These are phyloP conservation scores for Bipolaris cookei DNA, from an alignment of 2,329 filamentous ascomycete genomes.

Conservation along the genomic window DNA sequence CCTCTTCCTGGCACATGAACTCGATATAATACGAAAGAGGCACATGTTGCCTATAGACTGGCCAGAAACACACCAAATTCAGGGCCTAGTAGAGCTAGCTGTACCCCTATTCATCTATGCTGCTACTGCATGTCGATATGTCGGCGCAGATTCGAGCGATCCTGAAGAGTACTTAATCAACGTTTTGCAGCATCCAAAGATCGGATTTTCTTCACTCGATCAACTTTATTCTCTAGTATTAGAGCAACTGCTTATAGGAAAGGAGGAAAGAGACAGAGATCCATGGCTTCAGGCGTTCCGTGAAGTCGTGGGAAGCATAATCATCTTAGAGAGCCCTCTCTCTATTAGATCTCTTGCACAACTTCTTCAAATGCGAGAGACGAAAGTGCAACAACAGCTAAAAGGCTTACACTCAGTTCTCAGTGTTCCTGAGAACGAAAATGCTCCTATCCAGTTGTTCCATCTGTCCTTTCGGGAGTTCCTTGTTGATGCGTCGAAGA, in stretches of 20 bases:
- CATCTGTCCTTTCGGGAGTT: slow-evolving; percentile 40
- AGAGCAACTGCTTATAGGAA: slow-evolving; percentile 31
- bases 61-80: slow-evolving; percentile 33
- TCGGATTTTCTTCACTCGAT: slow-evolving; percentile 25
- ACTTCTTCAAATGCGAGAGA: slow-evolving; percentile 21
- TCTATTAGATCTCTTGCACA: slow-evolving; percentile 20
- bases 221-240: slow-evolving; percentile 28
- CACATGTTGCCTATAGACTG: slow-evolving; percentile 23
- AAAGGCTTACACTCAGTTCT: slow-evolving; percentile 40
- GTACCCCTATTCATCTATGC: slow-evolving; percentile 47
- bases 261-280: slow-evolving; percentile 38
- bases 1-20: slow-evolving; percentile 28
- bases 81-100: slow-evolving; percentile 34
- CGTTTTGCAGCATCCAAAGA: slow-evolving; percentile 22
- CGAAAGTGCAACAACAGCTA: slow-evolving; percentile 25
- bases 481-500: slow-evolving; percentile 27
- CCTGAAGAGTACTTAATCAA: neutral
- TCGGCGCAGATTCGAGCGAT: slow-evolving; percentile 21
- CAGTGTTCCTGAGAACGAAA: slow-evolving; percentile 32
- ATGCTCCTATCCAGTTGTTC: slow-evolving; percentile 43
- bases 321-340: slow-evolving; percentile 30
- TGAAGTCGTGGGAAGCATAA: slow-evolving; percentile 25
- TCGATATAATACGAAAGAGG: slow-evolving; percentile 23
- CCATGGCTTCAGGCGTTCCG: slow-evolving; percentile 18
- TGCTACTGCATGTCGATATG: slow-evolving; percentile 34